A percentile compares a stretch with the other conserved stretches of the same genome.
phyloP scores from a whole-genome alignment of 2,329 filamentous ascomycete genomes.

The Emmonsia crescens region DNA sequence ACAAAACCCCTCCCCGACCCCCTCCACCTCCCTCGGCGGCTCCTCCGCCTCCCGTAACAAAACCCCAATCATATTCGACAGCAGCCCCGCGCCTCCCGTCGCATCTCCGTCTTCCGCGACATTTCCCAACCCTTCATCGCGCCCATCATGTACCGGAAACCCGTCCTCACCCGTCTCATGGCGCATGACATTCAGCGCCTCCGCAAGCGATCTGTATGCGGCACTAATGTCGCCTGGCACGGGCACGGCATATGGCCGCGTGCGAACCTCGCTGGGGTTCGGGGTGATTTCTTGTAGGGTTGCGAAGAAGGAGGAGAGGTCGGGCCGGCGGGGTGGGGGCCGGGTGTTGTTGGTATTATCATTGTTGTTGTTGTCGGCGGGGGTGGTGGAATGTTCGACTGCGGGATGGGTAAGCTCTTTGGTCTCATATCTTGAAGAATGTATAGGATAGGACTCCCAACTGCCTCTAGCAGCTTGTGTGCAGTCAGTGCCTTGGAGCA shows the following conservation, averaged over 20 bases:
- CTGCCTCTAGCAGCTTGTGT: background rate
- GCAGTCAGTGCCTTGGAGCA: background rate
- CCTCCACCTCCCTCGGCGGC: conserved; percentile 50
- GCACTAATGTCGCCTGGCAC: conserved; percentile 51
- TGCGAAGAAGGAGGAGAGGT: conserved; percentile 55
- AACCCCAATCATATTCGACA: conserved; percentile 45
- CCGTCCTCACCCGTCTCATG: conserved; percentile 20
- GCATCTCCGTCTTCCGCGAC: conserved; percentile 16
- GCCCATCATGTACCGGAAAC: conserved; percentile 36
- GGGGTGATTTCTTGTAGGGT: conserved; percentile 49
- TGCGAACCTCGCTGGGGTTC: conserved; percentile 36
- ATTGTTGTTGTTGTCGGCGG: conserved; percentile 20
- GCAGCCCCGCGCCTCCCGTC: conserved; percentile 27
- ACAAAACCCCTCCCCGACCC: conserved; percentile 51
- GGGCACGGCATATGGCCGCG: conserved; percentile 48
- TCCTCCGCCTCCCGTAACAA: conserved; percentile 46
- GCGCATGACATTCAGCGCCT: conserved; percentile 50
- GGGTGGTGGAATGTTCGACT: conserved; percentile 35
- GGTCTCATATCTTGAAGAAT: background rate
- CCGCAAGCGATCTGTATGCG: conserved; percentile 49
- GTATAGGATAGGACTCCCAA: background rate
- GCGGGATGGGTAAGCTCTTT: conserved; percentile 5
- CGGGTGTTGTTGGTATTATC: conserved; percentile 18
- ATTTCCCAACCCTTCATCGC: conserved; percentile 26
- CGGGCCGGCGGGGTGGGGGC: conserved; percentile 43